Evolutionary conservation across 768 basidiomycete species (phyloP), one percentile per base, ranked within the genome.

Genomic region (Psilocybe cyanescens): DNA sequence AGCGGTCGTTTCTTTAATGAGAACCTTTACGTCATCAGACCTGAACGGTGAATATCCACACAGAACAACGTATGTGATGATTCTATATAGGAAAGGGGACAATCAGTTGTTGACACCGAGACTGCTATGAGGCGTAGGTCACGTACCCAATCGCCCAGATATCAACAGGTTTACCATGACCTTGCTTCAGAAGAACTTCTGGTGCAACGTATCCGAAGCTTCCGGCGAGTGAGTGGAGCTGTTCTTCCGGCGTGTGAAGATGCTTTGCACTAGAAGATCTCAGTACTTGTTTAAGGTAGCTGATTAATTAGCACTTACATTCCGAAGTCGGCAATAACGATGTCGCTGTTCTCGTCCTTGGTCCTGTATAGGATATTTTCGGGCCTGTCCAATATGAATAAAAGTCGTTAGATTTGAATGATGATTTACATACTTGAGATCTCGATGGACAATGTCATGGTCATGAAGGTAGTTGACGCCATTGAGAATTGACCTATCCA

Each of bases 11-110:
- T 99, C 95, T 31, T 85, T 83, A 55, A 91, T 81, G 39, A 98
- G 83, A 51, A 87, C 85, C 60, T 85, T 83, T 54, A 85, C 76
- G 68, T 95, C 90, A 28, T 94, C 91, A 0, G 91, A 89, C 46
- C 94, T 85, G 81, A 99, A 99, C 0, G 97, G 97, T 1, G 92
- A 89, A 76, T 99, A 99, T 2, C 97, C 97, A 68, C 97, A 97
- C 1, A 97, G 83, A 12, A 99, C 81, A 56, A 97, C 94, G 74
- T 97, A 99, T 16, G 96, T 91, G 67, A 99, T 98, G 64, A 99
- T 85, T 0, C 95, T 96, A 65, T 17, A 17, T 16, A 33, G 17
- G 59, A 30, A n/a, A 24, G 5, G 17, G 3, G 28, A 49, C 55
- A 62, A 65, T 49, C 51, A 14, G 60, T 16, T 29, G n/a, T 37